These are phyloP conservation scores for Anisodus tanguticus DNA, from an alignment of 257 asterid species.

Conservation along the genomic window DNA sequence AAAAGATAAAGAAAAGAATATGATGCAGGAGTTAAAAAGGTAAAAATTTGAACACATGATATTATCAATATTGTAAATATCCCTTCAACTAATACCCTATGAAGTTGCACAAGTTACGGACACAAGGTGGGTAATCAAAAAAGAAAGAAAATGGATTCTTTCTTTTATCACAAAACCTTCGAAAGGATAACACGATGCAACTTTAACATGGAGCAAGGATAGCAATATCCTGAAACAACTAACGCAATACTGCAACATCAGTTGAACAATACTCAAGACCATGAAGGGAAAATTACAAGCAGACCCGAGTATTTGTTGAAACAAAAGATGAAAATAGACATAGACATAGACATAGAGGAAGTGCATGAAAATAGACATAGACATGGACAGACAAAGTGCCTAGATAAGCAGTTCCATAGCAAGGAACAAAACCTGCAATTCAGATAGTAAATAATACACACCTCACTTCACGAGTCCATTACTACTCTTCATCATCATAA, in stretches of 20 bases:
- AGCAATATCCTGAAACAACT: background rate
- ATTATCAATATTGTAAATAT: background rate
- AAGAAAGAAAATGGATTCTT: too few species aligned
- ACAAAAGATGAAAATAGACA: background rate
- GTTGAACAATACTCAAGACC: slow-evolving; percentile 25
- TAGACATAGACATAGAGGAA: background rate
- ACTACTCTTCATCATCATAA: slow-evolving; percentile 48
- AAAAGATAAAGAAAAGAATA: too few species aligned
- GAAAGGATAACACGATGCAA: background rate
- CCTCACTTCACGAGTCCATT: slow-evolving; percentile 21
- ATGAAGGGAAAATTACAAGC: slow-evolving; percentile 20
- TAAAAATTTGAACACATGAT: background rate
- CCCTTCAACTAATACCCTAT: background rate
- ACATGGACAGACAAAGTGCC: background rate
- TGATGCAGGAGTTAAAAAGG: too few species aligned
- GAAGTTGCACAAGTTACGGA: slow-evolving; percentile 4
- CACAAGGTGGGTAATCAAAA: too few species aligned
- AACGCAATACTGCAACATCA: slow-evolving; percentile 7
- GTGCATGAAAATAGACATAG: background rate
- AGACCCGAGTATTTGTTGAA: background rate
- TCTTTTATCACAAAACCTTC: background rate
- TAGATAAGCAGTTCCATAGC: slow-evolving; percentile 23
- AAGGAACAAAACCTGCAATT: slow-evolving; percentile 19
- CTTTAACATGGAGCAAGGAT: slow-evolving; percentile 23
- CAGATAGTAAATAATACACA: background rate